phyloP scores from a whole-genome alignment of 192 early-diverging fungal genomes.

The Mortierella hygrophila region DNA sequence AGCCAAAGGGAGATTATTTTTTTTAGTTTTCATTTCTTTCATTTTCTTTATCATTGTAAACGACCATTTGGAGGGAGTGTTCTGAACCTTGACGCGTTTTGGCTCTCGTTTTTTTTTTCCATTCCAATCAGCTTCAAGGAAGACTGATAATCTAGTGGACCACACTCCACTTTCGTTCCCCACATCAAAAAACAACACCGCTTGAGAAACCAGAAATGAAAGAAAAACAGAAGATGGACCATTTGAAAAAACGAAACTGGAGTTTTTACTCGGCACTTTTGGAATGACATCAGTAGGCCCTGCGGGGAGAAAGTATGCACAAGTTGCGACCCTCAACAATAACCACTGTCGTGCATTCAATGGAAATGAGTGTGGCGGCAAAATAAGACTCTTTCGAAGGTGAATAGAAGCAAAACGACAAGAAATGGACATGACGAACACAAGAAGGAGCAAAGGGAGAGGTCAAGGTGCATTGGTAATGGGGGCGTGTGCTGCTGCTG shows the following conservation, averaged over 20 bases:
- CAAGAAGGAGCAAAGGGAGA: neutral
- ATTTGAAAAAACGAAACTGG: neutral
- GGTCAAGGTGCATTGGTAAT: neutral
- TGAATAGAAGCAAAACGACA: neutral
- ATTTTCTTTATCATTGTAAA: neutral
- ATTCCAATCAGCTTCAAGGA: neutral
- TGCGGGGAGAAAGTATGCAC: neutral
- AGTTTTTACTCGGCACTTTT: neutral
- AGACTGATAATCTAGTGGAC: constrained; percentile 35
- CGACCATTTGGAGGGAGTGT: neutral
- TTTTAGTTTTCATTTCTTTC: neutral
- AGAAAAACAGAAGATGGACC: neutral
- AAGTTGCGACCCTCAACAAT: too few species aligned
- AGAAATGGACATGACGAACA: neutral
- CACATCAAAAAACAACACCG: neutral
- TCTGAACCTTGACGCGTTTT: constrained; percentile 9
- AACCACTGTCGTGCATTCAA: too few species aligned
- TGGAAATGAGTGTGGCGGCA: constrained; percentile 1
- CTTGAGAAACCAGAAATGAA: neutral
- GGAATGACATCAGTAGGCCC: neutral
- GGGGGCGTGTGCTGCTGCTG: neutral
- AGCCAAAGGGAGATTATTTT: neutral
- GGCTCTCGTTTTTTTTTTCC: neutral
- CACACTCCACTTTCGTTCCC: neutral
- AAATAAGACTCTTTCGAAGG: neutral